Evolutionary conservation across 306 rosid genomes (phyloP).

Genomic region (Luffa aegyptiaca): DNA sequence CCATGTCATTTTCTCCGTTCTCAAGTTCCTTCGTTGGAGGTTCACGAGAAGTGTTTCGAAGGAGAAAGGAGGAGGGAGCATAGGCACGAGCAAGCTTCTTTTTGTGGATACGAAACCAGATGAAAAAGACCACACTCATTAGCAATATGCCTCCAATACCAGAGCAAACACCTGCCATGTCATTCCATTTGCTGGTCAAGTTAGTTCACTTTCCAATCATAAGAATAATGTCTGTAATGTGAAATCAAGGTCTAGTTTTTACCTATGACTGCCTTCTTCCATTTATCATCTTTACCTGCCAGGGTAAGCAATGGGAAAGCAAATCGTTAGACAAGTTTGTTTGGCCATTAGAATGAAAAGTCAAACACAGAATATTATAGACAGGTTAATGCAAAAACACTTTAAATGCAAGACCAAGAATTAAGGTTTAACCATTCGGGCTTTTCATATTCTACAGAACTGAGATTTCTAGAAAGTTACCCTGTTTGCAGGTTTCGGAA

Average conservation of each 20-base stretch:
- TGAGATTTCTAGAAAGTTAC: conserved; percentile 17
- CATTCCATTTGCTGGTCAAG: neutral
- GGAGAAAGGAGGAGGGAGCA: conserved; percentile 14
- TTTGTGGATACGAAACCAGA: conserved; percentile 21
- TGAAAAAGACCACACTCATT: neutral
- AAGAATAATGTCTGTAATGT: neutral
- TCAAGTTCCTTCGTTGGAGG: conserved; percentile 29
- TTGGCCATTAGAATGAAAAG: neutral
- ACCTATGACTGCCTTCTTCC: conserved; percentile 22
- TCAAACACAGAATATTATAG: neutral
- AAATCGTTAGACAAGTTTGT: neutral
- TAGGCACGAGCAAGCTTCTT: conserved; percentile 19
- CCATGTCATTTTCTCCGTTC: conserved; percentile 29
- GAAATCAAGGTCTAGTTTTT: conserved; percentile 5
- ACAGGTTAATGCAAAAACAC: neutral
- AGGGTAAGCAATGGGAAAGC: neutral
- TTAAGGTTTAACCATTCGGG: neutral
- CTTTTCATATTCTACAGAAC: neutral
- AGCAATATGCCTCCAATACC: neutral
- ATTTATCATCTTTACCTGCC: neutral
- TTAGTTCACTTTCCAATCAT: neutral
- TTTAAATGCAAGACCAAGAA: neutral
- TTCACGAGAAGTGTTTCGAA: conserved; percentile 30
- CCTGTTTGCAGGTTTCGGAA: conserved; percentile 31
- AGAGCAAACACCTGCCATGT: conserved; percentile 21